phyloP scores from a whole-genome alignment of 345 rosid species.

The Citrus hindsii region DNA sequence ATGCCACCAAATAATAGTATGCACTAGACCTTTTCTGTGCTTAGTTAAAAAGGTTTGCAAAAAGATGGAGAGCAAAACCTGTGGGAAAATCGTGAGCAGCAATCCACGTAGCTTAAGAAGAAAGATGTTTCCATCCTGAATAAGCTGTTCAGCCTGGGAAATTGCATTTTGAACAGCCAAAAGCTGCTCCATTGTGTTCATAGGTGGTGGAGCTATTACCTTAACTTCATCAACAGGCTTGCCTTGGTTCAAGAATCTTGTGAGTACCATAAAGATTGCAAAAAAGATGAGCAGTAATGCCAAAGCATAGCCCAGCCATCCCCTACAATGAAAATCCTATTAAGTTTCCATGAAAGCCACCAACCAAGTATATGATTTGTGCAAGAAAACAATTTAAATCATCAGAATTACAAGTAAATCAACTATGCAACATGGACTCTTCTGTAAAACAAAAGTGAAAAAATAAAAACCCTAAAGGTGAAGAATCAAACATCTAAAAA shows the following conservation, averaged over 20 bases:
- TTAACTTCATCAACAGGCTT: slow-evolving; percentile 50
- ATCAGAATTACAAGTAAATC: not conserved
- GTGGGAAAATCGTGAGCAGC: slow-evolving; percentile 67
- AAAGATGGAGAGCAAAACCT: slow-evolving; percentile 33
- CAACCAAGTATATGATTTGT: not conserved
- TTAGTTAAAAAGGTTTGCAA: not conserved
- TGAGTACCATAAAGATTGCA: slow-evolving; percentile 65
- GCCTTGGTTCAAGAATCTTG: slow-evolving; percentile 58
- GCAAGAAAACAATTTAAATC: not conserved
- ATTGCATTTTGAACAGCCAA: slow-evolving; percentile 85
- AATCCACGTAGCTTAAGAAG: slow-evolving; percentile 90
- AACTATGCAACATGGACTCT: not conserved
- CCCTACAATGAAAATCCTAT: slow-evolving; percentile 35
- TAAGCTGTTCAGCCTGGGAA: slow-evolving; percentile 67
- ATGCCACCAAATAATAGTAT: not conserved
- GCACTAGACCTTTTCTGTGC: not conserved
- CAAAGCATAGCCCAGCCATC: slow-evolving; percentile 64
- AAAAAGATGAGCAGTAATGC: slow-evolving; percentile 41
- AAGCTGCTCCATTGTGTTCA: slow-evolving; percentile 95
- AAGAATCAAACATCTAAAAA: not conserved
- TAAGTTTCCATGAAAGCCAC: not conserved
- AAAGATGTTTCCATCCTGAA: slow-evolving; percentile 78
- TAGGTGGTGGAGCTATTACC: slow-evolving; percentile 76
- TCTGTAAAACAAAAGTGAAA: not conserved
- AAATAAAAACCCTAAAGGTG: not conserved